Conservation (phyloP, 371 early-diverging fungal species). For the Vairimorpha necatrix region DNA sequence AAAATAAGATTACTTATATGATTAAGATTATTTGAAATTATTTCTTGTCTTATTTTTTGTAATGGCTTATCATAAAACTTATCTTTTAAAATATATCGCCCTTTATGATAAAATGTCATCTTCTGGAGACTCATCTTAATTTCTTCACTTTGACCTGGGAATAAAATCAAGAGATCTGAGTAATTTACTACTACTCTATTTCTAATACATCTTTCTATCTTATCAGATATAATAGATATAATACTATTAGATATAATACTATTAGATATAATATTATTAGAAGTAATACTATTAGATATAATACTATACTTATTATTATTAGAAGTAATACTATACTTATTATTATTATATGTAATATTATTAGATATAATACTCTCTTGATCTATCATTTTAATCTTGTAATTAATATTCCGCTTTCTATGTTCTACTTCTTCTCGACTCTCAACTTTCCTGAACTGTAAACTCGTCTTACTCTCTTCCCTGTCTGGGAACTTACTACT, state of each 20-base stretch:
- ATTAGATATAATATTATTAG: background rate
- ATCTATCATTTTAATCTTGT: slow-evolving; percentile 41
- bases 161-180: slow-evolving; percentile 25
- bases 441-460: slow-evolving; percentile 47
- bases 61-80: slow-evolving; percentile 44
- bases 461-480: background rate
- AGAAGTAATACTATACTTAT: background rate
- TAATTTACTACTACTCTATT: slow-evolving; percentile 45
- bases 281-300: background rate
- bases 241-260: background rate
- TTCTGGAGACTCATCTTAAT: slow-evolving; percentile 30
- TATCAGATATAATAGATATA: background rate
- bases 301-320: background rate
- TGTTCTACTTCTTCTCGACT: slow-evolving; percentile 58
- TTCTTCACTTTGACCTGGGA: slow-evolving; percentile 3
- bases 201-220: slow-evolving; percentile 31
- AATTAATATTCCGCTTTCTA: slow-evolving; percentile 54
- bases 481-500: slow-evolving; percentile 2
- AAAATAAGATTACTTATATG: background rate
- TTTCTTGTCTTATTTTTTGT: slow-evolving; percentile 25
- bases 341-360: background rate
- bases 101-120: slow-evolving; percentile 37
- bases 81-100: slow-evolving; percentile 50
- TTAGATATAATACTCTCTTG: slow-evolving; percentile 29
- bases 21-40: slow-evolving; percentile 3